Base-by-base conservation (phyloP, 73 alveolate species). In the Tetrahymena thermophila region DNA sequence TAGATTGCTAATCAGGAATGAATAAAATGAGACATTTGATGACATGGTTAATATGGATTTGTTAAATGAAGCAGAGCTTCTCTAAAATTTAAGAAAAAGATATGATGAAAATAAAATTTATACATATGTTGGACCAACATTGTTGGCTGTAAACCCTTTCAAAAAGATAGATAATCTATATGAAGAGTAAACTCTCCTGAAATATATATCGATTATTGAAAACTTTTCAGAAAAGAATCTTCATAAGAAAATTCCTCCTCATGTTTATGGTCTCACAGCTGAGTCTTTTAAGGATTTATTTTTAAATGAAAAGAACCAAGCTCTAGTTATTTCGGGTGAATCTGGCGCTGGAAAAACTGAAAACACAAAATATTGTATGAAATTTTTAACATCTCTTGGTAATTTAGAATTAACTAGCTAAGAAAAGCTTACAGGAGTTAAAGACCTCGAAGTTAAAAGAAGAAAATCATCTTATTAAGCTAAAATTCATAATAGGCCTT, bases 271-370 rank as follows among this genome's bases (percentile, higher is more conserved):
- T 35, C 97, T 96, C 43, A 96, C 99, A 7, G 99, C 99, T 94
- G 98, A 97, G 58, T 98, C 99, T 50, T 97, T 96, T 93, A 97
- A 96, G 94, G 97, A 98, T 71, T 95, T 99, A 96, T 95, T 97
- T 94, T 98, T 97, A 93, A 98, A 96, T 94, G 94, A 97, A 56
- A 94, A 96, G 85, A 98, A 98, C 71, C 56, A 98, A 85, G 99
- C 99, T 34, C 98, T 99, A 85, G 99, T 99, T 93, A 99, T 99
- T 93, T 96, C 99, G 38, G 99, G 99, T 0, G 99, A 99, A 96
- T 97, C 99, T 28, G 99, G 99, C 34, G 99, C 99, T 25, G 99
- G 99, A 14, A 99, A 99, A 96, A 99, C 99, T 17, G 99, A 99
- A 95, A 98, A 99, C 93, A 99, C 99, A 10, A 99, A 99, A 96